These are phyloP conservation scores for Chrysopogon serrulatus DNA, from an alignment of 176 grass and related monocot genomes.

Conservation along the genomic window DNA sequence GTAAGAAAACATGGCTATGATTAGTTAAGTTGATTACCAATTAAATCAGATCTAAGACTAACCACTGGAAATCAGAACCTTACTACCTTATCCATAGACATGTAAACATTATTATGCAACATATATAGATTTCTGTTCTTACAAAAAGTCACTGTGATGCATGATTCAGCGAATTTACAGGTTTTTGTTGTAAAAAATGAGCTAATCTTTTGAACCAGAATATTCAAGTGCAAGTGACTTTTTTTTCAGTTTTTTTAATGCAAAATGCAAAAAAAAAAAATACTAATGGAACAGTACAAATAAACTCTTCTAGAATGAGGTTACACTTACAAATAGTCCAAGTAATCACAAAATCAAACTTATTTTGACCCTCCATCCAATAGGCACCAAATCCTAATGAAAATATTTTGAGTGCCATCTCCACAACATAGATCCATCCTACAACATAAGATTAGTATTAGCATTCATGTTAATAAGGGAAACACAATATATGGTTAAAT, in stretches of 20 bases:
- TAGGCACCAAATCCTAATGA: constrained; percentile 84
- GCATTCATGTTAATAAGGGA: background rate
- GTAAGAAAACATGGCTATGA: background rate
- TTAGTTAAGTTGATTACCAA: background rate
- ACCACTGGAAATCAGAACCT: background rate
- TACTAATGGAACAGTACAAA: background rate
- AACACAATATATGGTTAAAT: background rate
- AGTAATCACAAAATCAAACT: constrained; percentile 94
- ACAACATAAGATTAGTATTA: constrained; percentile 32
- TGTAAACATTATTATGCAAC: background rate
- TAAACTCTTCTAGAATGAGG: constrained; percentile 17
- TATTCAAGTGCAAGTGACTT: background rate
- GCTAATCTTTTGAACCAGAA: constrained; percentile 1
- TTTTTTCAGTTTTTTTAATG: background rate
- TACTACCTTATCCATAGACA: constrained; percentile 8
- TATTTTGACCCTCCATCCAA: constrained; percentile 98
- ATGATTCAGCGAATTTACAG: background rate
- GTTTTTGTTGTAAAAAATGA: background rate
- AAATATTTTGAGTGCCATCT: constrained; percentile 99
- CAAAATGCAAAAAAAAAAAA: background rate
- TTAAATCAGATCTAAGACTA: background rate
- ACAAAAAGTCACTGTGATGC: background rate
- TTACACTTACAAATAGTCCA: constrained; percentile 86
- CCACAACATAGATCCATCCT: constrained; percentile 97
- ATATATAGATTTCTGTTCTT: background rate